Percentiles rank a stretch among this genome's conserved stretches.
Evolutionary conservation across 2,329 filamentous ascomycete species (phyloP).

Genomic region (Fusarium sp.): DNA sequence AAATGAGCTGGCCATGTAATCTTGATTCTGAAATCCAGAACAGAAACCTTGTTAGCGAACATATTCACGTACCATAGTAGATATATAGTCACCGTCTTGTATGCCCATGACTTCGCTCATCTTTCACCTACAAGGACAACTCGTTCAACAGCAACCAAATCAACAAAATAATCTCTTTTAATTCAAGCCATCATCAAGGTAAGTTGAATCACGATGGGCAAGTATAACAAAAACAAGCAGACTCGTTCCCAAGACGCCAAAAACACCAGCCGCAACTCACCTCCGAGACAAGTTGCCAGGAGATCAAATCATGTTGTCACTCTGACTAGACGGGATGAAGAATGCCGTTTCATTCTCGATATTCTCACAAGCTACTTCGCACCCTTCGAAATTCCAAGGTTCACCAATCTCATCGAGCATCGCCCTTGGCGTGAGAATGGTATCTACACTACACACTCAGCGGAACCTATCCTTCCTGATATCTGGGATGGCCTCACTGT

Average conservation of each 20-base stretch:
- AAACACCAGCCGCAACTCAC: neutral
- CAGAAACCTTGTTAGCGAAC: neutral
- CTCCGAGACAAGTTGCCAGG: neutral
- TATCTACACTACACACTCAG: slow-evolving; percentile 4
- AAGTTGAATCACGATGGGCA: neutral
- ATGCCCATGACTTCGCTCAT: neutral
- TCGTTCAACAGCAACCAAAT: neutral
- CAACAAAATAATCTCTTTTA: neutral
- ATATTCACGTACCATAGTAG: neutral
- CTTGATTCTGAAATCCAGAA: neutral
- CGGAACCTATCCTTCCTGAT: slow-evolving; percentile 9
- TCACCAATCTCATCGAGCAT: slow-evolving; percentile 1
- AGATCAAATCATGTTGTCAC: neutral
- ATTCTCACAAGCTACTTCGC: slow-evolving; percentile 1
- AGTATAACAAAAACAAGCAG: neutral
- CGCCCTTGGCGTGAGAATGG: neutral
- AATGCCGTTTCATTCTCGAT: neutral
- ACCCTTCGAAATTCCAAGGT: neutral
- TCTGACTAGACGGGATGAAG: slow-evolving; percentile 1
- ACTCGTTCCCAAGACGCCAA: neutral
- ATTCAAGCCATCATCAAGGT: neutral
- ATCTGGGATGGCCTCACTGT: neutral
- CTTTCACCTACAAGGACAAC: neutral
- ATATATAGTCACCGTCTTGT: neutral
- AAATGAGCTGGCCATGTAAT: neutral